Percentiles rank a stretch among this genome's conserved stretches.
Evolutionary conservation across 257 asterid species (phyloP).

Genomic region (Galeopsis tetrahit): DNA sequence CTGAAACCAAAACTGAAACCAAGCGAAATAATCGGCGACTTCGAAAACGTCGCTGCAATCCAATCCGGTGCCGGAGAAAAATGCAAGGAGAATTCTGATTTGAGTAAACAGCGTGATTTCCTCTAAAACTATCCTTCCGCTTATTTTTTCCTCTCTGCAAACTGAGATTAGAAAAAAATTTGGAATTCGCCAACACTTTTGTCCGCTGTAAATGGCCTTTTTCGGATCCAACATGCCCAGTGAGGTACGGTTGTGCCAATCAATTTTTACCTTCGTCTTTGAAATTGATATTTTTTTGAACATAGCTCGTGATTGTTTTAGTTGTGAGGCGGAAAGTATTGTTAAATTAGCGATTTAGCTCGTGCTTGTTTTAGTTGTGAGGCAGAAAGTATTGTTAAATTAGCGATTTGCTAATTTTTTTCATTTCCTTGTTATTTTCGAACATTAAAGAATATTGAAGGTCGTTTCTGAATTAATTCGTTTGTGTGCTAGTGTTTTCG

Average conservation of each 20-base stretch:
- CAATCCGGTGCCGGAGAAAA: too few relatives aligned
- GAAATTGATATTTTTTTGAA: conserved; percentile 17
- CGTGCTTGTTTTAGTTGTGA: neutral
- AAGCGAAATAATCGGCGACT: too few relatives aligned
- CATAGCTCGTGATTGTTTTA: conserved; percentile 13
- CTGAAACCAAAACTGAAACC: too few relatives aligned
- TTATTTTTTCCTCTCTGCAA: neutral
- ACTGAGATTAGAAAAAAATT: neutral
- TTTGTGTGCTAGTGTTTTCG: neutral
- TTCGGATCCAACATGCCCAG: conserved; percentile 44
- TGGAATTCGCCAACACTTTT: conserved; percentile 9
- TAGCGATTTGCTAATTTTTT: conserved; percentile 10
- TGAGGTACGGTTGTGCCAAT: conserved; percentile 36
- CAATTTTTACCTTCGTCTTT: conserved; percentile 2
- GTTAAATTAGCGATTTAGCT: conserved; percentile 19
- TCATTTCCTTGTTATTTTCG: neutral
- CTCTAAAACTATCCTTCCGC: neutral
- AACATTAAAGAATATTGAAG: neutral
- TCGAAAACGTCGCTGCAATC: too few relatives aligned
- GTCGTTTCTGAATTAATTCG: neutral
- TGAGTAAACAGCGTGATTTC: conserved; percentile 16
- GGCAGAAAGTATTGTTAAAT: neutral
- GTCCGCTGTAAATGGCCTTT: conserved; percentile 39
- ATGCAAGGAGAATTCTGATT: neutral
- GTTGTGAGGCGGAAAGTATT: neutral